A percentile compares a stretch with the other conserved stretches of the same genome.
Conservation (phyloP, 148 eudicot genomes). For the Cornus florida region DNA sequence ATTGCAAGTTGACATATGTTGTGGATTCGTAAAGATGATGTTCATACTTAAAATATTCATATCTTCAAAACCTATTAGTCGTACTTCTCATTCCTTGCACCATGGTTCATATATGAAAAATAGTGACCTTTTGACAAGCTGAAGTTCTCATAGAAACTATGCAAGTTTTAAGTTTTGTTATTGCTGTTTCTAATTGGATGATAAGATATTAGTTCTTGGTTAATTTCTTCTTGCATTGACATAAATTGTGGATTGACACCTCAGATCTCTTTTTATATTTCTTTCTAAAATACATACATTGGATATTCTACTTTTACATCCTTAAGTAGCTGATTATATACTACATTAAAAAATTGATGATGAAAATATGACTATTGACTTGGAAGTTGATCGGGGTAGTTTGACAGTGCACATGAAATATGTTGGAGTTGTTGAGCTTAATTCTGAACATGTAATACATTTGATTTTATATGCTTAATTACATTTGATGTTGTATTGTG, state of each 20-base stretch:
- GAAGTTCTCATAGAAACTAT: background rate
- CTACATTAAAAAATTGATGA: slow-evolving; percentile 12
- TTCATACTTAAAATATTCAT: background rate
- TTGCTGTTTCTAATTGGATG: background rate
- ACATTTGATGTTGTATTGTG: background rate
- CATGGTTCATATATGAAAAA: background rate
- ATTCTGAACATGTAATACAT: slow-evolving; percentile 44
- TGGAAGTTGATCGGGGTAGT: slow-evolving; percentile 60
- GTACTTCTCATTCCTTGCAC: background rate
- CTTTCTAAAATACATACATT: background rate
- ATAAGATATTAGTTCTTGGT: background rate
- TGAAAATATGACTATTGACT: slow-evolving; percentile 33
- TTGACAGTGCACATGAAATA: slow-evolving; percentile 43
- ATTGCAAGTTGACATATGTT: background rate
- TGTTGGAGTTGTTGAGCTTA: slow-evolving; percentile 36
- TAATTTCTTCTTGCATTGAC: background rate
- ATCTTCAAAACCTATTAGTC: background rate
- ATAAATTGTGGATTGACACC: background rate
- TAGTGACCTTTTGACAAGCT: background rate
- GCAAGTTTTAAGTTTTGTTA: background rate
- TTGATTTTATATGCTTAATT: background rate
- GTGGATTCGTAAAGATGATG: background rate
- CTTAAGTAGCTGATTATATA: background rate
- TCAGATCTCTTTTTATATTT: background rate
- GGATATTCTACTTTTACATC: background rate